These are phyloP conservation scores for Ceratorhiza oryzae-sativae DNA, from an alignment of 1,284 basidiomycete genomes.

Conservation along the genomic window DNA sequence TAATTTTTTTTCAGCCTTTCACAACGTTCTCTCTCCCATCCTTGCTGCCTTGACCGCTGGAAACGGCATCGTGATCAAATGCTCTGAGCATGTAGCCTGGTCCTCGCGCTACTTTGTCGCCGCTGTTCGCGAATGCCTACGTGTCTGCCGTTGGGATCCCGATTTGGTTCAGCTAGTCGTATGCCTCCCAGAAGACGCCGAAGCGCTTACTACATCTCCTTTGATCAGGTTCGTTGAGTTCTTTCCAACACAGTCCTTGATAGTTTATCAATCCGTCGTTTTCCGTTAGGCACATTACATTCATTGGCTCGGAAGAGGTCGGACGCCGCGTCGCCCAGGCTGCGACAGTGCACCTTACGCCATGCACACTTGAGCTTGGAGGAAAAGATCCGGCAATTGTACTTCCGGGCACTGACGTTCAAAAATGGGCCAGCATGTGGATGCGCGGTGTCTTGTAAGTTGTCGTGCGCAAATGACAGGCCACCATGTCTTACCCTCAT, in stretches of 20 bases:
- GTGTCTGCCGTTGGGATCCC: conserved; percentile 76
- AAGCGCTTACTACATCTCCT: conserved; percentile 79
- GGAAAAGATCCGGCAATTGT: conserved; percentile 84
- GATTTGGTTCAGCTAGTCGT: conserved; percentile 88
- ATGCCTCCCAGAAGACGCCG: conserved; percentile 88
- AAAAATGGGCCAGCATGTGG: conserved; percentile 73
- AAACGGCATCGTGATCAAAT: conserved; percentile 91
- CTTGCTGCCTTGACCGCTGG: conserved; percentile 89
- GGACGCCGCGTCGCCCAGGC: conserved; percentile 84
- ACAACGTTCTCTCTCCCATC: conserved; percentile 94
- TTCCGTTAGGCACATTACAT: conserved; percentile 67
- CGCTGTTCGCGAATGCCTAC: conserved; percentile 76
- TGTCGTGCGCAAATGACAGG: background rate
- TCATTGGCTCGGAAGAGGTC: conserved; percentile 92
- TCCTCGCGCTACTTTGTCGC: conserved; percentile 81
- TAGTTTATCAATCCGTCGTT: background rate
- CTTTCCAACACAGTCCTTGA: no score
- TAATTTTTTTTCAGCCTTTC: conserved; percentile 66
- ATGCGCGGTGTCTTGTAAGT: conserved; percentile 89
- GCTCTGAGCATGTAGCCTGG: conserved; percentile 92
- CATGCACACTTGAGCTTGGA: conserved; percentile 90
- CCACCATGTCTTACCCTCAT: conserved; percentile 6
- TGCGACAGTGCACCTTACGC: conserved; percentile 85
- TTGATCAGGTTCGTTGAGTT: conserved; percentile 67
- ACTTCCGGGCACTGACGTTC: conserved; percentile 72